A percentile compares a stretch with the other conserved stretches of the same genome.
Conservation (phyloP, 805 yeast species). For the Myxozyma mucilagina region DNA sequence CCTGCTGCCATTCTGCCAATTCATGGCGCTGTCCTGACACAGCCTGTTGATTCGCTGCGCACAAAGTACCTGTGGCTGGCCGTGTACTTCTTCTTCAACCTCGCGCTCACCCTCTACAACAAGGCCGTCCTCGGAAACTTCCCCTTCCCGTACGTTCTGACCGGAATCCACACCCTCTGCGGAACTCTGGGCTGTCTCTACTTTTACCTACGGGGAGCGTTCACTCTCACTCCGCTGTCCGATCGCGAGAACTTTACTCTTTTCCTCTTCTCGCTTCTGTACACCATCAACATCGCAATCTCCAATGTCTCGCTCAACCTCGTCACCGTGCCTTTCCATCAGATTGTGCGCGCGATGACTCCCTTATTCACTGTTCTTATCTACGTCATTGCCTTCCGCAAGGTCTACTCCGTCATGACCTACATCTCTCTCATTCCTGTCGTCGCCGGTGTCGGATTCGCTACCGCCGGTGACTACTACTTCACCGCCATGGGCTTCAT, state of each 20-base stretch:
- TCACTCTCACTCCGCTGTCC: constrained; percentile 34
- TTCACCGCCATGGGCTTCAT: constrained; percentile 36
- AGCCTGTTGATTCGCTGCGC: constrained; percentile 26
- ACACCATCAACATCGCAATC: constrained; percentile 38
- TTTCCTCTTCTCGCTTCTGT: constrained; percentile 35
- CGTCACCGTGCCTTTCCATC: constrained; percentile 38
- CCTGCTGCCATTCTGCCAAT: constrained; percentile 14
- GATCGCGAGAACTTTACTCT: constrained; percentile 34
- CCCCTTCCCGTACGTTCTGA: constrained; percentile 37
- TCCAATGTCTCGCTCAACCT: constrained; percentile 37
- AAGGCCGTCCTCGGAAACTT: constrained; percentile 37
- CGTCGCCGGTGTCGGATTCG: constrained; percentile 37
- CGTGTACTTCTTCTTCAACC: constrained; percentile 37
- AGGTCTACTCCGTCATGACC: constrained; percentile 35
- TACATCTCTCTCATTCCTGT: constrained; percentile 36
- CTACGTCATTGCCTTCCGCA: constrained; percentile 34
- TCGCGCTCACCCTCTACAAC: constrained; percentile 36
- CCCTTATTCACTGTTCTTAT: constrained; percentile 37
- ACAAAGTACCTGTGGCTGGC: constrained; percentile 35
- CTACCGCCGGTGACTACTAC: constrained; percentile 37
- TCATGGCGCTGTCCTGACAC: constrained; percentile 8
- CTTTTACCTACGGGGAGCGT: constrained; percentile 32
- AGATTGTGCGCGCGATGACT: constrained; percentile 37
- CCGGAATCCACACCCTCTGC: constrained; percentile 36
- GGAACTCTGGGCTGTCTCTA: constrained; percentile 35